These are phyloP conservation scores for Paraconiothyrium sp. DNA, from an alignment of 2,329 filamentous ascomycete genomes.

Conservation along the genomic window DNA sequence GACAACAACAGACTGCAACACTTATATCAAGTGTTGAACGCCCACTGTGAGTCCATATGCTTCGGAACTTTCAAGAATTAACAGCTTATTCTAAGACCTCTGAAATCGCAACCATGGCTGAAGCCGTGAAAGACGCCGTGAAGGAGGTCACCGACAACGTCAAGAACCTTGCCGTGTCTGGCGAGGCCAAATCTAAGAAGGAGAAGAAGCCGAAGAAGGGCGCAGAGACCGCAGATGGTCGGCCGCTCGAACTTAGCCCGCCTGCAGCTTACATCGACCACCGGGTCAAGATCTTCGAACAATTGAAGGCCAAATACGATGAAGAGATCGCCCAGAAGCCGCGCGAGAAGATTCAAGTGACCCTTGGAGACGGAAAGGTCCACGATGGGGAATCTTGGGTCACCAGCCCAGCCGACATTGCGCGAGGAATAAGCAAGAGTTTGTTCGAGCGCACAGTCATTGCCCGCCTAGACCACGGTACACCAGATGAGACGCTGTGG, in stretches of 20 bases:
- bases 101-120: constrained; percentile 54
- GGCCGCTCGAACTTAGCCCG: constrained; percentile 59
- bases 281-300: constrained; percentile 87
- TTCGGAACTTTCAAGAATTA: constrained; percentile 1
- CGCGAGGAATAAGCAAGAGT: constrained; percentile 83
- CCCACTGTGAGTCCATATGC: constrained; percentile 26
- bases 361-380: constrained; percentile 75
- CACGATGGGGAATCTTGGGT: constrained; percentile 85
- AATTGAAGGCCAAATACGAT: constrained; percentile 84
- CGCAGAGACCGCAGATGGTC: constrained; percentile 45
- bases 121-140: constrained; percentile 60
- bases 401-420: constrained; percentile 84
- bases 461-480: constrained; percentile 80
- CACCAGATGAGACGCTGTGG: constrained; percentile 81
- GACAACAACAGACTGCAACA: background rate
- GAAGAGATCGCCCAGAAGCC: constrained; percentile 77
- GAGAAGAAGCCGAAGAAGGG: constrained; percentile 59
- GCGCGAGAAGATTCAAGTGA: constrained; percentile 76
- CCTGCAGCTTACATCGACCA: constrained; percentile 82
- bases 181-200: constrained; percentile 56
- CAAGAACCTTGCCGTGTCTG: constrained; percentile 66
- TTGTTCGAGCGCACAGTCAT: constrained; percentile 87
- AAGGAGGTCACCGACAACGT: constrained; percentile 65
- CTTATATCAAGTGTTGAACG: background rate
- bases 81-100: background rate